Evolutionary conservation across 1,139 yeast species (phyloP), one percentile per base, ranked within the genome.

Genomic region (Candida tetrigidarum): DNA sequence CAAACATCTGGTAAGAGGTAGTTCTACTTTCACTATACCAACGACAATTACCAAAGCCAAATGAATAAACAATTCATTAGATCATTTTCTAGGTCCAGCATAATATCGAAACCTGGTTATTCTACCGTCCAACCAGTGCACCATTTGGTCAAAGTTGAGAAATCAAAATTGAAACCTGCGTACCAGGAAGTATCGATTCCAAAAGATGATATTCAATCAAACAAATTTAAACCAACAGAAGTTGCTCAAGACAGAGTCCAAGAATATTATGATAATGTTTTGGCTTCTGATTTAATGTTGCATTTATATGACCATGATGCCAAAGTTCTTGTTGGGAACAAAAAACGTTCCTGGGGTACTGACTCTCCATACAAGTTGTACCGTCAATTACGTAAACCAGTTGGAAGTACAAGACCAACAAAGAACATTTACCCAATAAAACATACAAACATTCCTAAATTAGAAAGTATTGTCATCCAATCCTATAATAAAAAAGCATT

Each of bases 81-180:
- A 66, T 62, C 57, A 39, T 80, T 83, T 58, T 76, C 84, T 25
- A 62, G 67, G 46, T 60, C 76, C 18, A 46, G 67, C 1, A 60
- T 61, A 5, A 59, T 64, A 18, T 59, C 73, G 36, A 87, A 82
- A 58, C 79, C 90, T 7, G 96, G 89, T 1, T 84, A 84, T 62
- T 86, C 95, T 39, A 78, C 89, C 37, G 92, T 88, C 28, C 80
- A 84, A 43, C 98, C 99, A 2, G 96, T 92, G 14, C 99, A 93
- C 64, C 99, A 93, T 66, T 77, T 83, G 50, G 88, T 93, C 45
- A 81, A 80, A 54, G 82, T 88, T 58, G 78, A 80, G 55, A 93
- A 93, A 66, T 70, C 83, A 25, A 80, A 80, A 49, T 71, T 91
- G 58, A 77, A 86, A 53, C 89, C 91, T 42, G 73, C 81, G 48